These are phyloP conservation scores for Sherardia arvensis DNA, from an alignment of 257 asterid species.

Conservation along the genomic window DNA sequence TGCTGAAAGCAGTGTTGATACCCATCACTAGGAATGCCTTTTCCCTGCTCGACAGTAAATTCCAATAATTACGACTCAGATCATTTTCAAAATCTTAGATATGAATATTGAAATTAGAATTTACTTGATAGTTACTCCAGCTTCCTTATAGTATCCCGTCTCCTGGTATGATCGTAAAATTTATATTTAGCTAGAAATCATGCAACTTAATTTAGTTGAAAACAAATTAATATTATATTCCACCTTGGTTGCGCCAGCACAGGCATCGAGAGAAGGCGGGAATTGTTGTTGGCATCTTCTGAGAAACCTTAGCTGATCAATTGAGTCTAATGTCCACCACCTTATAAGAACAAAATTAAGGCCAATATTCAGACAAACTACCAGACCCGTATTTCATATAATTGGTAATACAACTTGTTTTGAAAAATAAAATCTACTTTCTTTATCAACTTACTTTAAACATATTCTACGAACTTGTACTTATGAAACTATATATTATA, in stretches of 20 bases:
- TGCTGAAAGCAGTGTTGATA: conserved; percentile 73
- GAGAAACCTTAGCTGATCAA: conserved; percentile 21
- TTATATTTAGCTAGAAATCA: too few relatives aligned
- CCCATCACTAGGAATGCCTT: conserved; percentile 62
- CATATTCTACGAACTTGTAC: too few relatives aligned
- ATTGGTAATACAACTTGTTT: too few relatives aligned
- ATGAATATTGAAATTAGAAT: neutral
- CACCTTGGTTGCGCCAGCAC: conserved; percentile 28
- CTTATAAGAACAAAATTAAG: conserved; percentile 17
- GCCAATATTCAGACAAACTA: too few relatives aligned
- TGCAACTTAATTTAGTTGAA: neutral
- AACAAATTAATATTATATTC: neutral
- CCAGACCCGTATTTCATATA: too few relatives aligned
- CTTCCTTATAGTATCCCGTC: conserved; percentile 40
- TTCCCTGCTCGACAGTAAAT: neutral
- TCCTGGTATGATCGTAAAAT: too few relatives aligned
- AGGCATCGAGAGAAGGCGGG: conserved; percentile 25
- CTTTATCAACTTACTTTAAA: too few relatives aligned
- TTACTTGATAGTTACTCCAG: conserved; percentile 48
- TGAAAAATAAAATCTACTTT: too few relatives aligned
- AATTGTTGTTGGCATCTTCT: conserved; percentile 24
- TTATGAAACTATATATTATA: too few relatives aligned
- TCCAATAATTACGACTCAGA: neutral
- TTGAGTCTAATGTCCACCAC: conserved; percentile 29
- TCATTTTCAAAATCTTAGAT: neutral